Evolutionary conservation across 768 basidiomycete species (phyloP), one percentile per base, ranked within the genome.

Genomic region (Pisolithus microcarpus): DNA sequence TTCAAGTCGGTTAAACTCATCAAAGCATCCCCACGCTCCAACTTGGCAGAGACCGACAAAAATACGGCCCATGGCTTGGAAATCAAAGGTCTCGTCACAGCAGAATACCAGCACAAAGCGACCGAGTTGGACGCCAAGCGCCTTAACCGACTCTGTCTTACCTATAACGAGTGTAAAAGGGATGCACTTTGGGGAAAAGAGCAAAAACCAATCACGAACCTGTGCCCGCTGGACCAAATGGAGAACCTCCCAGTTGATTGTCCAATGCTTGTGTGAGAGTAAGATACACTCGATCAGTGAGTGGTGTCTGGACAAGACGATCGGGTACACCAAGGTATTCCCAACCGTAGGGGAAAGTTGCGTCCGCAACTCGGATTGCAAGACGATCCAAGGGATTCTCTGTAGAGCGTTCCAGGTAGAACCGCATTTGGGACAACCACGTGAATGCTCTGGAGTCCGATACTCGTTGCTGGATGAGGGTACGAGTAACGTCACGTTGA

Each of bases 61-160:
- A 59, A 99, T 98, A 56, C 96, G 89, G 56, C 96, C 96, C 96
- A 99, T 98, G 1, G 96, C 96, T 66, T 98, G 94, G 76, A 98
- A 98, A 69, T 99, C 96, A 69, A 99, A 98, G 0, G 91, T 96
- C 67, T 99, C 96, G 68, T 99, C 96, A 63, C 96, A 99, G 65
- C 96, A 98, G 73, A 99, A 99, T n/a, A 99, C 96, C 44, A 99
- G 77, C n/a, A 99, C 96, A 62, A 99, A 99, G 36, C 96, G 85
- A 38, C 96, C 96, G 5, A 99, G 82, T 61, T 96, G 94, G 2
- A 97, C 91, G 46, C 96, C 96, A 19, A 99, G 82, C 2, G 96
- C 94, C 69, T 99, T 99, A 65, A 99, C 96, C 1, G 96, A 98
- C 70, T 99, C 96, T 0, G 96, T 99, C 74, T 99, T 99, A 28